Evolutionary conservation across 2,329 filamentous ascomycete species (phyloP), one percentile per base, ranked within the genome.

Genomic region (Fusarium coicis): DNA sequence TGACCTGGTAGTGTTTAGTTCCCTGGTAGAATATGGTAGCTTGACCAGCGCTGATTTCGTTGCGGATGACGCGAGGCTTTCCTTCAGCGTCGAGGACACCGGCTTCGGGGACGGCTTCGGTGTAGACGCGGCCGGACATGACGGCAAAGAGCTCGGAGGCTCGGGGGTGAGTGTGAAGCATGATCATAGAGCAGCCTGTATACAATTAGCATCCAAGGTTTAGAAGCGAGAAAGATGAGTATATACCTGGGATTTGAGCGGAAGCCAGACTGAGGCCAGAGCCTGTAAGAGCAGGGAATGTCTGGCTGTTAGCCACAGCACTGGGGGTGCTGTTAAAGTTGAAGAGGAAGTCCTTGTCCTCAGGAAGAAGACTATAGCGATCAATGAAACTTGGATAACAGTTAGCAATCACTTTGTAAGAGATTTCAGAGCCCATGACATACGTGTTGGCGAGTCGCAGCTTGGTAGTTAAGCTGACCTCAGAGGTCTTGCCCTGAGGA

Each of bases 21-120:
- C 88, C 88, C 77, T 86, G 84, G 73, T 85, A 87, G 77, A 89
- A 89, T 42, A 86, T 83, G 3, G 85, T 87, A 79, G 87, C 85
- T 77, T 86, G 82, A 72, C 83, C 83, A 52, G 81, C 78, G 8
- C 72, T 70, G 43, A 89, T 74, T 59, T 80, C 80, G 70, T 81
- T 78, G 68, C 79, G 78, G 63, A 86, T 85, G 32, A 85, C 83
- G 70, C 85, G 80, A 30, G 80, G 84, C 28, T 78, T 81, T 63
- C 79, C 79, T 36, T 82, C 67, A 42, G 36, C 43, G 42, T 74
- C 43, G 30, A 81, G 70, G 39, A 86, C 85, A 26, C 85, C 84
- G 76, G 85, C 86, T 78, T 88, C 87, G 16, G 86, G 82, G 4
- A 87, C 80, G 81, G 88, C 87, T 71, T 87, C 85, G 36, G 85